These are phyloP conservation scores for Cornus kousa DNA, from an alignment of 148 eudicot genomes.

Conservation along the genomic window DNA sequence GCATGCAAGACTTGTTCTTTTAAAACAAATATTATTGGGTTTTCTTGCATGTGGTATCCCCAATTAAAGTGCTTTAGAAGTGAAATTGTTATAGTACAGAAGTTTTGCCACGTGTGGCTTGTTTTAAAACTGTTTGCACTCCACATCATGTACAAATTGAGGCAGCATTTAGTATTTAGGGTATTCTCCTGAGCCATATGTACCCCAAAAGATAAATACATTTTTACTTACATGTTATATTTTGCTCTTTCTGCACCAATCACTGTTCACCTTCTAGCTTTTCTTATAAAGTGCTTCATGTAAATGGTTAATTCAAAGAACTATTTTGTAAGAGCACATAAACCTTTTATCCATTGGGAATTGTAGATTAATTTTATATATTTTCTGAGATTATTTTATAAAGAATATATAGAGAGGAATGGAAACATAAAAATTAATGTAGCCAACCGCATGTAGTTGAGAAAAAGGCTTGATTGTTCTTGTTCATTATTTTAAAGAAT, in stretches of 20 bases:
- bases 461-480: too few relatives aligned
- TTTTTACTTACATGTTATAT: neutral
- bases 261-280: neutral
- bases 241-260: neutral
- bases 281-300: neutral
- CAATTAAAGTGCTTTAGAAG: neutral
- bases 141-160: neutral
- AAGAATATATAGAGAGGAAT: neutral
- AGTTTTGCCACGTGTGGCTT: neutral
- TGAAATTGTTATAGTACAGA: too few relatives aligned
- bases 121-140: neutral
- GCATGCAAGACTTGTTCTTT: neutral
- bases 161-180: neutral
- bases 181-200: neutral
- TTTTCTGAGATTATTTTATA: neutral
- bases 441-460: too few relatives aligned
- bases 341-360: neutral
- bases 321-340: neutral
- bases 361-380: neutral
- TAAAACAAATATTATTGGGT: neutral
- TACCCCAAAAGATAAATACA: neutral
- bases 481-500: neutral
- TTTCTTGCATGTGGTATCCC: neutral
- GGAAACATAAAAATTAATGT: too few relatives aligned
- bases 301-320: neutral